Evolutionary conservation across 2,329 filamentous ascomycete species (phyloP), one percentile per base, ranked within the genome.

Genomic region (Gnomoniopsis smithogilvyi): DNA sequence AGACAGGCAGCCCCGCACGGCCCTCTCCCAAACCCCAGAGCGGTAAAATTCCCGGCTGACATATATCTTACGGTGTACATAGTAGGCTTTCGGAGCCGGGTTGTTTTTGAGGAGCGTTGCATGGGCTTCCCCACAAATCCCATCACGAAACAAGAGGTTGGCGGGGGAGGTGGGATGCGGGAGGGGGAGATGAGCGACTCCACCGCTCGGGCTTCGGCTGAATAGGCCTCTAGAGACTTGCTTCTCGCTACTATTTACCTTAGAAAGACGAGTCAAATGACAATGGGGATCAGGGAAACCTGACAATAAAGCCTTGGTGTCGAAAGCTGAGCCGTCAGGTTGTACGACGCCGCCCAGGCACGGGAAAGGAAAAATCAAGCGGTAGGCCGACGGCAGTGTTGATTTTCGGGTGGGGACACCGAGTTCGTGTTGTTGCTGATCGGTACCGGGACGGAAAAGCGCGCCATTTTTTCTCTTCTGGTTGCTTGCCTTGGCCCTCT

Each of bases 281-380:
- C 36, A 36, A 41, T 41, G n/a, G 41, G 19, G 17, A 11, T 3
- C 26, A 30, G 8, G 4, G 26, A n/a, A n/a, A n/a, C 17, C 6
- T n/a, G n/a, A 19, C 17, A 34, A 53, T 1, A 15, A 30, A 21
- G 17, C 6, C 41, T 19, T 21, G 3, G 8, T 45, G 41, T 45
- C 17, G 12, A 46, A 30, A 45, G 17, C 17, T 54, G 52, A 54
- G 26, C 52, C 26, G 52, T 54, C 52, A 47, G n/a, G 52, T 54
- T 36, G 30, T 15, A 54, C 52, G 26, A 24, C 17, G 22, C 19
- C 24, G n/a, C 41, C 19, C 43, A 19, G 51, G 21, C 2, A 11
- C 17, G 24, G 33, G n/a, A 48, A 24, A 3, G 38, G n/a, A n/a
- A 43, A n/a, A 43, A 17, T 7, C 21, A 30, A 30, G 26, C 26